phyloP scores from a whole-genome alignment of 177 flowering plant genomes.

The Vitis hybrid region DNA sequence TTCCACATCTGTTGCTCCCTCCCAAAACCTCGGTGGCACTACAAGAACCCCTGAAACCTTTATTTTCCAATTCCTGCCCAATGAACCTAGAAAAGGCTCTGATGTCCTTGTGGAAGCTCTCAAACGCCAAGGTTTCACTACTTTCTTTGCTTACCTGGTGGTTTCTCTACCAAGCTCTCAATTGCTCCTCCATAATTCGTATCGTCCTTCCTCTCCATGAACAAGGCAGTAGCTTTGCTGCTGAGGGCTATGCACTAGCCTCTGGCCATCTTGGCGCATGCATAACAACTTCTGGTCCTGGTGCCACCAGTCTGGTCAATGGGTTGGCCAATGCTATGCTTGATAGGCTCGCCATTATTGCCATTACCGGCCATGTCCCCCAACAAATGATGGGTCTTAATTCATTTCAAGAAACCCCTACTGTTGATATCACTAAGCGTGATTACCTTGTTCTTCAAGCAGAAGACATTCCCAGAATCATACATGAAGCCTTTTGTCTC shows the following conservation, averaged over 20 bases:
- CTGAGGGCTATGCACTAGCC: conserved; percentile 74
- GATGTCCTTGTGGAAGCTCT: conserved; percentile 74
- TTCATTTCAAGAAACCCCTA: conserved; percentile 74
- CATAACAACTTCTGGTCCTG: conserved; percentile 77
- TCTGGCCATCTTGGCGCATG: conserved; percentile 66
- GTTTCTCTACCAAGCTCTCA: conserved; percentile 76
- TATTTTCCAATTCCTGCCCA: conserved; percentile 29
- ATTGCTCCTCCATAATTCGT: conserved; percentile 54
- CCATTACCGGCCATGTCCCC: conserved; percentile 74
- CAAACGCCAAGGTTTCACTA: conserved; percentile 57
- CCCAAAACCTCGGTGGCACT: conserved; percentile 21
- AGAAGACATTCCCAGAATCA: conserved; percentile 66
- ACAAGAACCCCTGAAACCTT: conserved; percentile 10
- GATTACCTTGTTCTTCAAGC: conserved; percentile 35
- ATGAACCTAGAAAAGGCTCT: conserved; percentile 46
- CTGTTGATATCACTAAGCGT: conserved; percentile 79
- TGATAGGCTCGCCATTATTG: conserved; percentile 65
- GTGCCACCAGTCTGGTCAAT: conserved; percentile 67
- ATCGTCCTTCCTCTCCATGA: conserved; percentile 75
- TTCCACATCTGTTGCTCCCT: conserved; percentile 27
- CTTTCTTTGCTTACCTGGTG: conserved; percentile 73
- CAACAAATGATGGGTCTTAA: conserved; percentile 75
- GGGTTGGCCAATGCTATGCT: conserved; percentile 73
- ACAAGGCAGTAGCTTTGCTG: conserved; percentile 74
- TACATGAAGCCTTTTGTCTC: conserved; percentile 57